Base-by-base conservation (phyloP, 169 alveolate genomes). In the Plasmodium vinckei region DNA sequence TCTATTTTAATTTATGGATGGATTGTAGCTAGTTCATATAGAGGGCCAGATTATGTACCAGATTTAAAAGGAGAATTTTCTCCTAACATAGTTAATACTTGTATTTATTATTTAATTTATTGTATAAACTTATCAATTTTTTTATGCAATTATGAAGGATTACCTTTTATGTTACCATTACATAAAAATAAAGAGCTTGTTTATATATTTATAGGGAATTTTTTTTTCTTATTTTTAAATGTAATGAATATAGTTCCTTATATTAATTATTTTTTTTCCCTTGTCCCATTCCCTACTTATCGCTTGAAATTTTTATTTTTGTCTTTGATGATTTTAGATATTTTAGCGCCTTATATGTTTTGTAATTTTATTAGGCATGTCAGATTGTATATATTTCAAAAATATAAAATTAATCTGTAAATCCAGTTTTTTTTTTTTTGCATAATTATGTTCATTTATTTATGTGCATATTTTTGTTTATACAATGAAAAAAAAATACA, bases 61-160 rank as follows among this genome's bases (percentile, higher is more conserved):
- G 92, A 93, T 46, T 68, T 96, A n/a, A 97, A 96, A 69, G 95
- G 94, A 21, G 95, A 93, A 1, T 96, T 96, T 87, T 94, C 93
- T 75, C 97, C 98, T 9, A 95, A 95, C 64, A 64, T 94, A 42
- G 96, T 96, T 44, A 96, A 96, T 93, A 95, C 98, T 9, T 93
- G 95, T 33, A 93, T 96, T 70, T 96, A 86, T 88, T 94, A 95
- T 89, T 87, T 94, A 56, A 88, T 94, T 57, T 94, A 94, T 90
- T 91, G 93, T 39, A 88, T 94, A 73, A 97, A 95, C 87, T 65
- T 94, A 44, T 86, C 97, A 19, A 92, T 95, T 42, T 96, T 96
- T 88, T 90, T 95, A 1, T 88, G 96, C 64, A 96, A 96, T 93
- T 95, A 95, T 88, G 95, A 92, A 64, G 98, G 97, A n/a, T 91